phyloP scores from a whole-genome alignment of 2,329 filamentous ascomycete species.

The Neodidymelliopsis sp. region DNA sequence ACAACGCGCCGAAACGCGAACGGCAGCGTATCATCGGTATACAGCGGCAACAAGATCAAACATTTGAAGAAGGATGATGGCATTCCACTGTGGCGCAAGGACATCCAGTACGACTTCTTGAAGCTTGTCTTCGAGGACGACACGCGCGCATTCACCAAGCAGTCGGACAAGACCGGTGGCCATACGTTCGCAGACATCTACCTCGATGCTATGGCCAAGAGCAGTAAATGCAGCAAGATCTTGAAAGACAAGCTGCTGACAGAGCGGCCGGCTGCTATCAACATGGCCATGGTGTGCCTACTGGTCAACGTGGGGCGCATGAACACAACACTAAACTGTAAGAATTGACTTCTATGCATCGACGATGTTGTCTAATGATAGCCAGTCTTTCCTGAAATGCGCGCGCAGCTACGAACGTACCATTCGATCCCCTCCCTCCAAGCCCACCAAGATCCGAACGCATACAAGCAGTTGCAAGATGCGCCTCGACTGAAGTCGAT shows the following conservation, averaged over 20 bases:
- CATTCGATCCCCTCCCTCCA: slow-evolving; percentile 97
- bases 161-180: slow-evolving; percentile 80
- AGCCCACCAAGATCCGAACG: slow-evolving; percentile 91
- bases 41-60: slow-evolving; percentile 77
- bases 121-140: slow-evolving; percentile 80
- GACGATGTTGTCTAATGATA: slow-evolving; percentile 22
- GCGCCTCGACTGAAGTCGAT: slow-evolving; percentile 96
- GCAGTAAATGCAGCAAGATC: slow-evolving; percentile 99
- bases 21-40: slow-evolving; percentile 70
- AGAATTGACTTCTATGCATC: slow-evolving; percentile 39
- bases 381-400: slow-evolving; percentile 97
- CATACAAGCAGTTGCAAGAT: slow-evolving; percentile 98
- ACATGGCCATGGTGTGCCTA: slow-evolving; percentile 99
- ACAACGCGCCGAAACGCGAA: slow-evolving; percentile 68
- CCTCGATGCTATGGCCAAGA: slow-evolving; percentile 97
- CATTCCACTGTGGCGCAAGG: slow-evolving; percentile 83
- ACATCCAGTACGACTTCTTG: slow-evolving; percentile 89
- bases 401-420: slow-evolving; percentile 95
- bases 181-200: slow-evolving; percentile 90
- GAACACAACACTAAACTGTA: slow-evolving; percentile 99
- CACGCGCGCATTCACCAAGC: slow-evolving; percentile 83
- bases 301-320: slow-evolving; percentile 97
- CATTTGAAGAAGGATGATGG: slow-evolving; percentile 90
- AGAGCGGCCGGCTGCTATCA: slow-evolving; percentile 89
- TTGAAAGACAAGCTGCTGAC: slow-evolving; percentile 94